Evolutionary conservation across 352 stramenopile species (phyloP), one percentile per base, ranked within the genome.

Genomic region (Phytophthora vignae): DNA sequence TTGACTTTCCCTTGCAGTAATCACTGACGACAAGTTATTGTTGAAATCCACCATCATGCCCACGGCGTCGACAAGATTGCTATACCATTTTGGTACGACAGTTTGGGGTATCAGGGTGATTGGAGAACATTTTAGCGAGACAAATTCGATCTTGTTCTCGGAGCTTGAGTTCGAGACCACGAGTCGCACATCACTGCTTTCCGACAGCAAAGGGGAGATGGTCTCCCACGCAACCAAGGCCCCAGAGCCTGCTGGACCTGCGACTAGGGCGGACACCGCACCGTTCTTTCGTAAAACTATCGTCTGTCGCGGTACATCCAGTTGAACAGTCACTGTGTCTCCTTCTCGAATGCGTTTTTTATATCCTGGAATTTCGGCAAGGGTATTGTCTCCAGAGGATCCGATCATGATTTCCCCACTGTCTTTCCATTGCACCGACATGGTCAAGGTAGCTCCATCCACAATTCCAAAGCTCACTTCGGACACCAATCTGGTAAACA

Each of bases 21-120:
- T 60, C 9, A 63, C 66, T 0, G 75, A 74, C 4, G 68, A 56
- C 17, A 82, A 59, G 9, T 79, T 72, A 50, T 86, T 71, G 27
- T 75, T 65, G 31, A 92, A 91, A 55, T 91, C 87, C 5, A 92
- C 25, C 62, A 93, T 73, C 61, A 84, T 78, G 9, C 75, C 77
- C 27, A 90, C 74, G 19, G 82, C 74, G 33, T 93, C 86, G 14
- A 87, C 64, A 27, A 91, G 36, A 42, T 89, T 91, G 60, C 60
- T 80, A 55, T 91, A 92, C 85, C 85, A 93, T 17, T 70, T 84
- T 22, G 84, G 82, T 21, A 72, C 46, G 14, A 84, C 66, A 25
- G 53, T 25, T 7, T 38, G 38, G 44, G 77, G 77, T 21, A 90
- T 59, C 0, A 81, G 49, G 1, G 68, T 74, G 6, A 91, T 27